These are phyloP conservation scores for Claviceps pazoutovae DNA, from an alignment of 2,329 filamentous ascomycete species.

Conservation along the genomic window DNA sequence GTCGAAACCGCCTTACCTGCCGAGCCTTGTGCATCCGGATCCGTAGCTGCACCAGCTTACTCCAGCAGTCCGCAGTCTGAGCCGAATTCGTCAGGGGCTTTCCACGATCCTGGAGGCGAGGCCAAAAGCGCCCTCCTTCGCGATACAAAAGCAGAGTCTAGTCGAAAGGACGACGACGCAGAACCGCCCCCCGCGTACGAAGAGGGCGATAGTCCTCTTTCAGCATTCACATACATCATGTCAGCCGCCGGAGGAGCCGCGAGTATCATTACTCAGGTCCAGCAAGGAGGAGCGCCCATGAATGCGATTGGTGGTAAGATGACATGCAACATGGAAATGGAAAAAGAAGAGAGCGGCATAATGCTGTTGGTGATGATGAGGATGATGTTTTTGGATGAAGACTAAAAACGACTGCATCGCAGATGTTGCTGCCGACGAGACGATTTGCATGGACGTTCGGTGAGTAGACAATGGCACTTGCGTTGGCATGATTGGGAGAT, in stretches of 20 bases:
- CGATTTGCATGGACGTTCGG: conserved; percentile 89
- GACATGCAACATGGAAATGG: neutral
- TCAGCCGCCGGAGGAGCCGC: conserved; percentile 90
- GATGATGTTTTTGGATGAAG: neutral
- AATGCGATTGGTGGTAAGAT: conserved; percentile 71
- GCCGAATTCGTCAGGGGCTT: conserved; percentile 23
- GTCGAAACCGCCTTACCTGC: conserved; percentile 12
- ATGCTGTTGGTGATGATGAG: neutral
- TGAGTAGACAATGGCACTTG: conserved; percentile 28
- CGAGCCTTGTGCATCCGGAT: conserved; percentile 20
- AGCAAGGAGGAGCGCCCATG: conserved; percentile 79
- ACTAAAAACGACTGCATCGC: conserved; percentile 1
- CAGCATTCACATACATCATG: conserved; percentile 94
- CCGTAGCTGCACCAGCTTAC: conserved; percentile 42
- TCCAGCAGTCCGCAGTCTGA: conserved; percentile 22
- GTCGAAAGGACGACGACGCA: conserved; percentile 65
- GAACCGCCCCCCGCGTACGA: conserved; percentile 94
- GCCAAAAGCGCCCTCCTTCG: conserved; percentile 74
- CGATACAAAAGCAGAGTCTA: conserved; percentile 64
- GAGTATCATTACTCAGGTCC: conserved; percentile 98
- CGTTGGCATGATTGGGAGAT: neutral
- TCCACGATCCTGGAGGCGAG: conserved; percentile 47
- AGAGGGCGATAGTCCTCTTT: conserved; percentile 83
- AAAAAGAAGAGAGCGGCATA: neutral
- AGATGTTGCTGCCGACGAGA: conserved; percentile 82